Base-by-base conservation (phyloP, 2,329 filamentous ascomycete species). In the Aspergillus neoniger region DNA sequence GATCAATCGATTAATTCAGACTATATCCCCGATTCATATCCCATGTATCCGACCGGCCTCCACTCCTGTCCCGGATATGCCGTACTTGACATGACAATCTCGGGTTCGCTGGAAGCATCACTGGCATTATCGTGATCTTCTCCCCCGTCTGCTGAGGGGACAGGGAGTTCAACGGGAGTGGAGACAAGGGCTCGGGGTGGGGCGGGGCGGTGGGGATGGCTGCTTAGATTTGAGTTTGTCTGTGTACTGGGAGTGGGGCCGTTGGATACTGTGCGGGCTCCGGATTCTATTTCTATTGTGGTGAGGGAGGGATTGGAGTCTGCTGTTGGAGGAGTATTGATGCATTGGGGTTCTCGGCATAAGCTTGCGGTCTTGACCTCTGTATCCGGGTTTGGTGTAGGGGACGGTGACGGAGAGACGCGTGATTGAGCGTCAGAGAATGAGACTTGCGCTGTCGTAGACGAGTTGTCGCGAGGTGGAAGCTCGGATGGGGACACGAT, bases 61-160 rank as follows among this genome's bases (percentile, higher is more conserved):
- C 79, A 81, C 66, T 81, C 78, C 70, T 81, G 79, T 9, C 80
- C 80, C 1, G 80, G 80, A 66, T 81, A 82, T 17, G 79, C 72
- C 1, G 80, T 81, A n/a, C 78, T 77, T 5, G 77, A 79, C 79
- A 82, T 82, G 23, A 77, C 61, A 32, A 81, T 76, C 57, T 81
- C 78, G 2, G 39, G 9, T 51, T 82, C 80, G 28, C 76, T 78
- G 12, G 73, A 75, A 59, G 78, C 72, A 54, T 79, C 71, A 43
- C 6, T 14, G 23, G 30, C 62, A 30, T 80, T 75, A 59, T 81
- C 78, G 17, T 19, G 15, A 52, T 81, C 80, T 30, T 77, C 77
- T 9, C 73, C 74, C 59, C 78, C 73, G 55, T 79, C 70, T 28
- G 68, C 65, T 6, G 70, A 64, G 28, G 47, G 58, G 50, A 73